Base-by-base conservation (phyloP, 495 filamentous ascomycete genomes). In the Terfezia boudieri region DNA sequence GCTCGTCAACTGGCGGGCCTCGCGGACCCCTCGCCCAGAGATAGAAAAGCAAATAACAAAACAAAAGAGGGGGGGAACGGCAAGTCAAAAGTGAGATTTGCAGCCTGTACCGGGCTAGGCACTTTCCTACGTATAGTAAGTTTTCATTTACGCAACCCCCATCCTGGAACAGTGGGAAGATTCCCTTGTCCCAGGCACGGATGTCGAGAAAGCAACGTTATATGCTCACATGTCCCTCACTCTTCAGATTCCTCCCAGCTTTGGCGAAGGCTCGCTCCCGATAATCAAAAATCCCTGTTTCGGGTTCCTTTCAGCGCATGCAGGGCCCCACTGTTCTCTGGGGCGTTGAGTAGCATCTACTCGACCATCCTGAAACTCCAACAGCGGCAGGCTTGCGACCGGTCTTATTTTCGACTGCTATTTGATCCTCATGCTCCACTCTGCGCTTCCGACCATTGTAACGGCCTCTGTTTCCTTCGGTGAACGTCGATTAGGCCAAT, bases 401-500 rank as follows among this genome's bases (percentile, higher is more conserved):
- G 41, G 41, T 46, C 41, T 46, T 46, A 46, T 20, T 14, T 46
- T 46, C 41, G 17, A 20, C 41, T 46, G 12, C 17, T 14, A 4
- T 64, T 63, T 63, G 58, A 65, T 56, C 63, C 51, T 61, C 58
- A 60, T 51, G 60, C 57, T 60, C 60, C 62, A 23, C 32, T 23
- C 55, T 38, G 53, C 58, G 56, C 59, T 56, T 57, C 53, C 61
- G 41, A 4, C 41, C 1, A 0, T 3, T 46, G 41, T 54, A 56
- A 56, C 56, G 58, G 61, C 61, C 55, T 59, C 57, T 58, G 50
- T 63, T 61, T 71, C 74, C 61, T 72, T 78, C 68, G 76, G 75
- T 68, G 72, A 74, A 60, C 76, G 74, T 70, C 76, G 75, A 72
- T 74, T 71, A 53, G 69, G 72, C 41, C 41, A 46, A 68, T 70